Percentiles rank a stretch among this genome's conserved stretches.
Evolutionary conservation across 2,329 filamentous ascomycete genomes (phyloP).

Genomic region (Grosmannia clavigera): DNA sequence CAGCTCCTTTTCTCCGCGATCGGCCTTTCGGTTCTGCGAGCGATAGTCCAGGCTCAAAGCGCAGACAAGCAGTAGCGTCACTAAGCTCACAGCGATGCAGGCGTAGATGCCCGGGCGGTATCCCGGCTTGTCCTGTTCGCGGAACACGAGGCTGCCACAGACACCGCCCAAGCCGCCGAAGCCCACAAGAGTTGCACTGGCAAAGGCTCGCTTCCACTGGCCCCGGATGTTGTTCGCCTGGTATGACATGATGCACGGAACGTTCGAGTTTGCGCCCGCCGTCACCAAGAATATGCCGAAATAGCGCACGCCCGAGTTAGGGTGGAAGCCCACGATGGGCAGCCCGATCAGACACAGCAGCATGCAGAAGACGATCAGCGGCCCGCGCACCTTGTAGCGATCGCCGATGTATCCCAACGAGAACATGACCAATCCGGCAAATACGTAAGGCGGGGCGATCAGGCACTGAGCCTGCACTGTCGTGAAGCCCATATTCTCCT

Average conservation of each 20-base stretch:
- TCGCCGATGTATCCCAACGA: slow-evolving; percentile 51
- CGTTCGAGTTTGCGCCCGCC: slow-evolving; percentile 64
- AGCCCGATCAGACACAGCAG: slow-evolving; percentile 48
- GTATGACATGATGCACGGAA: slow-evolving; percentile 64
- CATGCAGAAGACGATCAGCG: slow-evolving; percentile 50
- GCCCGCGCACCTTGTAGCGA: slow-evolving; percentile 51
- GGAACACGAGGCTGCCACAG: slow-evolving; percentile 59
- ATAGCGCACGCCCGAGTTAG: slow-evolving; percentile 46
- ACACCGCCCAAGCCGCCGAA: slow-evolving; percentile 72
- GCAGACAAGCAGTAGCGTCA: slow-evolving; percentile 33
- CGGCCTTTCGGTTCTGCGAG: slow-evolving; percentile 34
- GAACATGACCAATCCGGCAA: slow-evolving; percentile 53
- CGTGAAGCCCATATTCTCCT: slow-evolving; percentile 48
- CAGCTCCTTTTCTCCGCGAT: slow-evolving; percentile 38
- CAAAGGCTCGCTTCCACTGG: slow-evolving; percentile 79
- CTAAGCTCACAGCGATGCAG: slow-evolving; percentile 36
- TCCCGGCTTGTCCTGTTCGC: slow-evolving; percentile 38
- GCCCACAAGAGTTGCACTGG: slow-evolving; percentile 62
- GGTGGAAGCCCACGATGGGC: slow-evolving; percentile 58
- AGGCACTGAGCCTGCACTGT: slow-evolving; percentile 56
- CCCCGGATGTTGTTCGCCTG: slow-evolving; percentile 82
- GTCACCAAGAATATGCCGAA: slow-evolving; percentile 67
- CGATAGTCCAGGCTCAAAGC: slow-evolving; percentile 28
- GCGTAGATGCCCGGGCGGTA: slow-evolving; percentile 45
- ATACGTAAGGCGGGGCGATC: slow-evolving; percentile 55